Evolutionary conservation across 768 basidiomycete species (phyloP).

Genomic region (Xerocomus spinulosus): DNA sequence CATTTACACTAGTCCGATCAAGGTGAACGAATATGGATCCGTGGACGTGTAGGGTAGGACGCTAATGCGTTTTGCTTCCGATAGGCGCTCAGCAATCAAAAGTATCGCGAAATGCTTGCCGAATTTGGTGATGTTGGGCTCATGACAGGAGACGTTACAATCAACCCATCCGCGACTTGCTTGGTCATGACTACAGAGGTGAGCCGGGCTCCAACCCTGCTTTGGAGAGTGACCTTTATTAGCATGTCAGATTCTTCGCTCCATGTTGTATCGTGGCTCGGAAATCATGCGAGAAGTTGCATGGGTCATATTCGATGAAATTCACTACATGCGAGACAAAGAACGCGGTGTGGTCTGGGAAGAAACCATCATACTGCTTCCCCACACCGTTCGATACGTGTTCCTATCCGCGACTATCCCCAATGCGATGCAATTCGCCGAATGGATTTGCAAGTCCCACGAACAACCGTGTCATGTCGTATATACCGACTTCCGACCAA

Average conservation of each 20-base stretch:
- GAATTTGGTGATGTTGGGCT: slow-evolving; percentile 98
- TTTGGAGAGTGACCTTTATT: not conserved
- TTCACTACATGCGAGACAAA: slow-evolving; percentile 99
- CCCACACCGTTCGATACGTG: slow-evolving; percentile 94
- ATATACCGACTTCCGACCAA: slow-evolving; percentile 98
- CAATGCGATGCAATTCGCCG: slow-evolving; percentile 98
- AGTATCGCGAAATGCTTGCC: slow-evolving; percentile 96
- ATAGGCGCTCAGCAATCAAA: slow-evolving; percentile 97
- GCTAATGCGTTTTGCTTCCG: slow-evolving; percentile 17
- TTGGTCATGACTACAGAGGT: slow-evolving; percentile 99
- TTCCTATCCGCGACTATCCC: slow-evolving; percentile 99
- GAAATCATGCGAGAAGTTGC: slow-evolving; percentile 99
- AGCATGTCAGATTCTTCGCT: slow-evolving; percentile 77
- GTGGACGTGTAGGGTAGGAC: slow-evolving; percentile 9
- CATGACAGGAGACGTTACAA: slow-evolving; percentile 99
- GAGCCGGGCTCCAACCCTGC: slow-evolving; percentile 2
- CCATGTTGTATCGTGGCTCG: slow-evolving; percentile 97
- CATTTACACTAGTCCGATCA: slow-evolving; percentile 99
- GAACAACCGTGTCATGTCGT: slow-evolving; percentile 99
- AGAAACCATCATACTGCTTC: slow-evolving; percentile 95
- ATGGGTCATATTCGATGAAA: slow-evolving; percentile 99
- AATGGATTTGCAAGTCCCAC: slow-evolving; percentile 97
- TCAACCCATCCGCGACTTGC: slow-evolving; percentile 95
- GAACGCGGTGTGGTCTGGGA: slow-evolving; percentile 99
- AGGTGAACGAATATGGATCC: slow-evolving; percentile 53